Evolutionary conservation across 306 rosid species (phyloP).

Genomic region (Cucurbita argyrosperma): DNA sequence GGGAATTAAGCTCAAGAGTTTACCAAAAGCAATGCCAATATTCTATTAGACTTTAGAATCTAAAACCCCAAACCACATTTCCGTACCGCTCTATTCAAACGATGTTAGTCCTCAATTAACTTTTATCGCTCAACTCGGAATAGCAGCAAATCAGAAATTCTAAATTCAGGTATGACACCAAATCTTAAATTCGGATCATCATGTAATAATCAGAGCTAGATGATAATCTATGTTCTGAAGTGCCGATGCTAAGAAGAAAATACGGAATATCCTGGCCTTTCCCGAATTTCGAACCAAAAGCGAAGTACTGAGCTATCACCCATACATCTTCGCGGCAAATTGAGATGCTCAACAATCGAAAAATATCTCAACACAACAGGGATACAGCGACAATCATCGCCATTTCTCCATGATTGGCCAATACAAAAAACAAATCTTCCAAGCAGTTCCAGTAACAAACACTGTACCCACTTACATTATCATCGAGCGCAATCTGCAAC

Average conservation of each 20-base stretch:
- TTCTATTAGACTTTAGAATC: background rate
- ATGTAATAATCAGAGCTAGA: background rate
- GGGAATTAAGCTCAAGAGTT: background rate
- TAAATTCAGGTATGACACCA: background rate
- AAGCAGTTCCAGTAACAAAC: background rate
- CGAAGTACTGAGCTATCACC: background rate
- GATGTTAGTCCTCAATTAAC: background rate
- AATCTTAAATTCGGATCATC: background rate
- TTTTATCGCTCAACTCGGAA: background rate
- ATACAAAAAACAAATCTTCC: background rate
- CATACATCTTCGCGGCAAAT: background rate
- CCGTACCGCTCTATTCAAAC: background rate
- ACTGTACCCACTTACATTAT: constrained; percentile 28
- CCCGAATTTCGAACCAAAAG: background rate
- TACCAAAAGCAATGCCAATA: background rate
- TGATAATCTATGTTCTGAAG: background rate
- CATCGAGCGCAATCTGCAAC: constrained; percentile 35
- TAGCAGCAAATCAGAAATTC: background rate
- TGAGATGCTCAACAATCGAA: background rate
- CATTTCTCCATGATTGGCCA: background rate
- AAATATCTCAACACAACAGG: background rate
- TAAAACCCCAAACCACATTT: background rate
- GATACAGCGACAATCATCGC: background rate
- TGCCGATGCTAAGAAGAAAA: background rate
- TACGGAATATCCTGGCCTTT: background rate